These are phyloP conservation scores for Alternaria arbusti DNA, from an alignment of 2,329 filamentous ascomycete genomes.

Conservation along the genomic window DNA sequence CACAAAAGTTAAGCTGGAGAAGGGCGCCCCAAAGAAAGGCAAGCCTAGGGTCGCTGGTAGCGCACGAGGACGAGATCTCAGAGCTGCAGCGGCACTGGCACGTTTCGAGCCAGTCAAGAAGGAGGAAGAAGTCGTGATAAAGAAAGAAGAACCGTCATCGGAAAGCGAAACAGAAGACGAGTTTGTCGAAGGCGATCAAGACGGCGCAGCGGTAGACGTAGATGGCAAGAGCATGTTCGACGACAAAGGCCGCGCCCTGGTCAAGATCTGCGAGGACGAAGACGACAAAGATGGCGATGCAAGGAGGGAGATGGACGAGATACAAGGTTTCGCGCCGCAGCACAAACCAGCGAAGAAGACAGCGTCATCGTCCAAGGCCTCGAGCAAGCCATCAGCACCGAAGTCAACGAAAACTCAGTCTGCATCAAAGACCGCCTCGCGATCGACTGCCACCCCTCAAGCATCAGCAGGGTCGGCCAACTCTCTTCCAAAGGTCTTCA, in stretches of 20 bases:
- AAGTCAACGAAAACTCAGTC: neutral
- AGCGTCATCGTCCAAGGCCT: neutral
- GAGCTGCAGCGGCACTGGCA: constrained; percentile 78
- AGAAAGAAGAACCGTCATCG: constrained; percentile 43
- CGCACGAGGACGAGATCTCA: constrained; percentile 74
- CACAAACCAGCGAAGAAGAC: constrained; percentile 8
- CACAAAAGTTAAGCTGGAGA: constrained; percentile 70
- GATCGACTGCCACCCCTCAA: neutral
- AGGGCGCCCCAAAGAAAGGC: constrained; percentile 64
- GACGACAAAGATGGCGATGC: constrained; percentile 50
- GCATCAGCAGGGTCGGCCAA: neutral
- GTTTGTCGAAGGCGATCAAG: constrained; percentile 40
- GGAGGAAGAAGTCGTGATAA: constrained; percentile 51
- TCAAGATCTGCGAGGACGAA: constrained; percentile 79
- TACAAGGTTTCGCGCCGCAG: constrained; percentile 57
- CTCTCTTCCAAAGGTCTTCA: neutral
- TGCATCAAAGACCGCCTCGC: neutral
- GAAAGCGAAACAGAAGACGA: constrained; percentile 48
- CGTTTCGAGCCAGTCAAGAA: constrained; percentile 66
- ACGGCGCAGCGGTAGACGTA: constrained; percentile 66
- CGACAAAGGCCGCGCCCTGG: constrained; percentile 66
- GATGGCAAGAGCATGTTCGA: constrained; percentile 71
- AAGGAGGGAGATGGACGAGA: constrained; percentile 69
- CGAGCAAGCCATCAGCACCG: neutral
- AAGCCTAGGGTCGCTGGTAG: constrained; percentile 79